Conservation (phyloP, 805 yeast genomes). For the Nakazawaea holstii region DNA sequence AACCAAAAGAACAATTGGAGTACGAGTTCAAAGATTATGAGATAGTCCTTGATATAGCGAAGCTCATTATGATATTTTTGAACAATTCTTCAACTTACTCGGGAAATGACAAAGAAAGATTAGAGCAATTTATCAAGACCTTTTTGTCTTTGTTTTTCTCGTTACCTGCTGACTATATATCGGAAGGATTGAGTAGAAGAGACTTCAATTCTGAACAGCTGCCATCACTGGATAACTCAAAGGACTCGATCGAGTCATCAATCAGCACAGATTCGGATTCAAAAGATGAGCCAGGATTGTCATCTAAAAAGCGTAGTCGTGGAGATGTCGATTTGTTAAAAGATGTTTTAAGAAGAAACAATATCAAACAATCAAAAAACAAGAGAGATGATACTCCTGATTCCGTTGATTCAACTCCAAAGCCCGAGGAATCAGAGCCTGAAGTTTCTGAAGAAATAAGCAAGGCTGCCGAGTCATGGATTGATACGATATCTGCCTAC, state of each 20-base stretch:
- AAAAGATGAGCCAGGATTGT: conserved; percentile 12
- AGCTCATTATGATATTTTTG: conserved; percentile 62
- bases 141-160: conserved; percentile 72
- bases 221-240: conserved; percentile 15
- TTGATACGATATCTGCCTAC: conserved; percentile 25
- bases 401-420: conserved; percentile 11
- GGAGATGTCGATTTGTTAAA: conserved; percentile 52
- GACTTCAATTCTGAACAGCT: conserved; percentile 8
- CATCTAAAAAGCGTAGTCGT: conserved; percentile 38
- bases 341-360: conserved; percentile 55
- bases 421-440: conserved; percentile 18
- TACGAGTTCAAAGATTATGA: conserved; percentile 61
- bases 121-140: conserved; percentile 63
- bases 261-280: conserved; percentile 11
- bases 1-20: conserved; percentile 64
- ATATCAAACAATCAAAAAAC: conserved; percentile 28
- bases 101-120: conserved; percentile 70
- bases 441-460: conserved; percentile 24
- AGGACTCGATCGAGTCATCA: conserved; percentile 19
- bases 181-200: conserved; percentile 31
- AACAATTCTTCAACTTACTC: conserved; percentile 71
- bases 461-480: conserved; percentile 29
- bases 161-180: conserved; percentile 43
- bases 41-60: conserved; percentile 68
- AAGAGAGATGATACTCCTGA: conserved; percentile 17